These are phyloP conservation scores for Pseudozyma sp. DNA, from an alignment of 1,284 basidiomycete species.

Conservation along the genomic window DNA sequence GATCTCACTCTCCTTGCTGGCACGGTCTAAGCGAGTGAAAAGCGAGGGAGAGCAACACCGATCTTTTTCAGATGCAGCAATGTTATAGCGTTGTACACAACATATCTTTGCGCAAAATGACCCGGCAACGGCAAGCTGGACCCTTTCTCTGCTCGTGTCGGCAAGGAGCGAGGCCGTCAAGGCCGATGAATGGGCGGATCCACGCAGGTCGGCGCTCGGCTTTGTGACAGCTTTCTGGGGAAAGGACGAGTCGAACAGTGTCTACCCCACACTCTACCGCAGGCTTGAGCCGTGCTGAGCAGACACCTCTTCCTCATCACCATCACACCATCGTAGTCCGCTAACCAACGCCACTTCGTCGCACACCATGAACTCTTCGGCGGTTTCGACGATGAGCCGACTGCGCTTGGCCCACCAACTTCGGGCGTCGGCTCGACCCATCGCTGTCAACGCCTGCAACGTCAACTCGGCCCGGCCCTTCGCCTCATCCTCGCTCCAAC, in stretches of 20 bases:
- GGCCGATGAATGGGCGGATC: not conserved
- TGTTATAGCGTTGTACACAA: no score
- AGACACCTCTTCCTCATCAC: not conserved
- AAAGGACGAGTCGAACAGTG: no score
- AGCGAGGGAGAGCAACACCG: no score
- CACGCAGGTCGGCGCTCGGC: no score
- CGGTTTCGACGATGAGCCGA: slow-evolving; percentile 6
- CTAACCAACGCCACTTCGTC: not conserved
- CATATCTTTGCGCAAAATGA: no score
- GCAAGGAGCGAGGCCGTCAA: not conserved
- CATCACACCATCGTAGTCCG: not conserved
- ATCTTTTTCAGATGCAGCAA: no score
- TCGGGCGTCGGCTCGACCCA: not conserved
- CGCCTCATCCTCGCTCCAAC: slow-evolving; percentile 13
- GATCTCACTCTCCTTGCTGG: not conserved
- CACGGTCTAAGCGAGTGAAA: not conserved
- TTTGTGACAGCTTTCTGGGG: not conserved
- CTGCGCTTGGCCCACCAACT: slow-evolving; percentile 17
- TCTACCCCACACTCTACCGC: slow-evolving; percentile 1
- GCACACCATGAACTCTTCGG: slow-evolving; percentile 12
- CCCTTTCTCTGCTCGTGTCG: not conserved
- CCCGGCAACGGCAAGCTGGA: not conserved
- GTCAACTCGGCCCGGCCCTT: slow-evolving; percentile 10
- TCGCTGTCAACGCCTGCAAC: not conserved
- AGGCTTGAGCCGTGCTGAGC: no score